Evolutionary conservation across 371 early-diverging fungal genomes (phyloP), one percentile per base, ranked within the genome.

Genomic region (Mortierella sp.): DNA sequence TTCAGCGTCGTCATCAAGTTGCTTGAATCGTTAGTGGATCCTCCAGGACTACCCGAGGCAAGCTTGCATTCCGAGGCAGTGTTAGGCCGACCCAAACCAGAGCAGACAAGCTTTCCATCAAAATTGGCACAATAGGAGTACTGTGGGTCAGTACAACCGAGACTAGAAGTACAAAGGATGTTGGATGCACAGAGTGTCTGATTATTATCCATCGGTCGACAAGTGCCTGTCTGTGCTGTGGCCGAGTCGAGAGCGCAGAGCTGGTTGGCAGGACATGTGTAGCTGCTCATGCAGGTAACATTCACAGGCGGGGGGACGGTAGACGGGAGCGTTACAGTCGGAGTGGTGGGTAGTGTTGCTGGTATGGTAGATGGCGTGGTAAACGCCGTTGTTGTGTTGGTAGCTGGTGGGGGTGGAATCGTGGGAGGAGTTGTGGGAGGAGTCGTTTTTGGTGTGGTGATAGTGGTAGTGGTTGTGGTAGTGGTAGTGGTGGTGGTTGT

Each of bases 51-150:
- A 9, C 43, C 40, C 12, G 60, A 28, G 8, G 47, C 40, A 26
- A 12, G 18, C 32, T 26, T 24, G 37, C 79, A 79, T 16, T 63
- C 68, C 1, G 63, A 22, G 1, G 55, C 30, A 1, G 67, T 72
- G 0, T 69, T 69, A 0, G 80, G 72, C 0, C 32, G 30, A 3
- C 80, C 80, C 1, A 69, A 52, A 16, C 80, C 80, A 2, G 62
- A 35, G 40, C 80, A 80, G 47, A 62, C 39, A 45, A 30, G 26
- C 0, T 5, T 5, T 16, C 30, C 18, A 1, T 1, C 2, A 28
- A 65, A 54, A 0, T 8, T 0, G 10, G 18, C 55, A 61, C 80
- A 80, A 52, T 66, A 75, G 11, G 75, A 72, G 43, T 40, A 80
- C 1, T 51, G 68, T 1, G 69, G 66, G 8, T 39, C 32, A 47